Evolutionary conservation across 306 rosid genomes (phyloP).

Genomic region (Lathyrus tuberosus): DNA sequence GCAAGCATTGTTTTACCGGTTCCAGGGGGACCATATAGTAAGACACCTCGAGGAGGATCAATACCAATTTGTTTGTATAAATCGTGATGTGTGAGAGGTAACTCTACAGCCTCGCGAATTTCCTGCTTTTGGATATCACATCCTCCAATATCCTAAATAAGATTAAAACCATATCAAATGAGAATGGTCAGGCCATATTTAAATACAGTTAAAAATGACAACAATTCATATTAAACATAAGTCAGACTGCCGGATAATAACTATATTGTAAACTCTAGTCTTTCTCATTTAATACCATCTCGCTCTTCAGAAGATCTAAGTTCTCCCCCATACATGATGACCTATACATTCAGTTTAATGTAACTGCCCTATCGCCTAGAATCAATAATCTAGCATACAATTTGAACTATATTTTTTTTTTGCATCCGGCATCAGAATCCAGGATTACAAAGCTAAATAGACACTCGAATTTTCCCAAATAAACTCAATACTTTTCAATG

Average conservation of each 20-base stretch:
- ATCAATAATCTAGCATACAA: constrained; percentile 58
- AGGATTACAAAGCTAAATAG: constrained; percentile 48
- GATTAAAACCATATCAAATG: constrained; percentile 14
- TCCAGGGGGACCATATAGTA: constrained; percentile 98
- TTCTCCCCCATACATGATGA: constrained; percentile 55
- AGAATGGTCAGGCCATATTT: not conserved
- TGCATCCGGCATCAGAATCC: constrained; percentile 53
- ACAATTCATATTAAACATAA: constrained; percentile 6
- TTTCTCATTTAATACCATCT: constrained; percentile 53
- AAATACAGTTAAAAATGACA: constrained; percentile 12
- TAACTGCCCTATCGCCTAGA: constrained; percentile 45
- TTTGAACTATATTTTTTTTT: constrained; percentile 49
- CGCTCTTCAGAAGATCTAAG: constrained; percentile 54
- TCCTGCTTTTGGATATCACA: constrained; percentile 99
- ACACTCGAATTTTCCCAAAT: no score
- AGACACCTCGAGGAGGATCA: constrained; percentile 99
- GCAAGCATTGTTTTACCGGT: constrained; percentile 99
- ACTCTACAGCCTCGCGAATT: constrained; percentile 98
- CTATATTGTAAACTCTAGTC: constrained; percentile 56
- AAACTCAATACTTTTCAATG: constrained; percentile 50
- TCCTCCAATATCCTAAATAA: constrained; percentile 87
- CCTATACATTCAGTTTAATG: constrained; percentile 53
- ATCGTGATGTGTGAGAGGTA: constrained; percentile 97
- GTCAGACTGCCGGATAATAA: constrained; percentile 6
- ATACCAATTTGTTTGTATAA: constrained; percentile 97